Percentiles rank a stretch among this genome's conserved stretches.
Evolutionary conservation across 2,329 filamentous ascomycete species (phyloP).

Genomic region (Massarina eburnea): DNA sequence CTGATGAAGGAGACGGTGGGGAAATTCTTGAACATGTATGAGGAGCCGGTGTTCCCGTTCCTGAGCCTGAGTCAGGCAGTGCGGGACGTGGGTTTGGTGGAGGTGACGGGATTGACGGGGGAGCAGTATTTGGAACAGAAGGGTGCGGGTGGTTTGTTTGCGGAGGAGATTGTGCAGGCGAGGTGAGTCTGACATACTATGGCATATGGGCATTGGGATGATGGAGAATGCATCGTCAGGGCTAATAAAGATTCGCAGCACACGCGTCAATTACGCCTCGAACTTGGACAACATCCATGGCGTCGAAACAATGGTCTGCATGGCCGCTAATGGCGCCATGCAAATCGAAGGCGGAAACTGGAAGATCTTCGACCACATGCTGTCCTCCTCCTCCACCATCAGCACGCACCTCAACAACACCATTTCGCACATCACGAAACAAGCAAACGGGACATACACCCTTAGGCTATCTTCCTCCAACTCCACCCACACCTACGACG

Average conservation of each 20-base stretch:
- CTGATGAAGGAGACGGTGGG: constrained; percentile 71
- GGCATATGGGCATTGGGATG: too few relatives aligned
- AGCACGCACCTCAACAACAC: constrained; percentile 65
- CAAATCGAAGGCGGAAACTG: constrained; percentile 85
- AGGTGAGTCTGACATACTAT: constrained; percentile 29
- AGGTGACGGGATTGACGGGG: constrained; percentile 70
- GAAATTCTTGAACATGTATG: constrained; percentile 78
- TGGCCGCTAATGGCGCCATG: constrained; percentile 84
- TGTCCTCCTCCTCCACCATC: constrained; percentile 62
- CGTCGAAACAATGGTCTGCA: constrained; percentile 86
- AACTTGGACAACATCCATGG: constrained; percentile 87
- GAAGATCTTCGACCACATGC: constrained; percentile 87
- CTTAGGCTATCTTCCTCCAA: constrained; percentile 39
- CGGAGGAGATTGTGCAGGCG: constrained; percentile 83
- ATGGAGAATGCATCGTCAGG: too few relatives aligned
- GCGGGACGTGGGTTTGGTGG: constrained; percentile 66
- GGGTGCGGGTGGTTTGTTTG: constrained; percentile 67
- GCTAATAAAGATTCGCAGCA: constrained; percentile 53
- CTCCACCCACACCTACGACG: constrained; percentile 62
- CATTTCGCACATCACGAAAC: constrained; percentile 60
- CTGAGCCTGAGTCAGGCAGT: constrained; percentile 69
- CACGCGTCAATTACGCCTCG: constrained; percentile 91
- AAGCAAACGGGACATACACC: constrained; percentile 44
- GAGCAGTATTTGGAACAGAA: constrained; percentile 70
- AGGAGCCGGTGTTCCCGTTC: constrained; percentile 82